These are phyloP conservation scores for Plantago coronopus DNA, from an alignment of 305 asterid genomes.

Conservation along the genomic window DNA sequence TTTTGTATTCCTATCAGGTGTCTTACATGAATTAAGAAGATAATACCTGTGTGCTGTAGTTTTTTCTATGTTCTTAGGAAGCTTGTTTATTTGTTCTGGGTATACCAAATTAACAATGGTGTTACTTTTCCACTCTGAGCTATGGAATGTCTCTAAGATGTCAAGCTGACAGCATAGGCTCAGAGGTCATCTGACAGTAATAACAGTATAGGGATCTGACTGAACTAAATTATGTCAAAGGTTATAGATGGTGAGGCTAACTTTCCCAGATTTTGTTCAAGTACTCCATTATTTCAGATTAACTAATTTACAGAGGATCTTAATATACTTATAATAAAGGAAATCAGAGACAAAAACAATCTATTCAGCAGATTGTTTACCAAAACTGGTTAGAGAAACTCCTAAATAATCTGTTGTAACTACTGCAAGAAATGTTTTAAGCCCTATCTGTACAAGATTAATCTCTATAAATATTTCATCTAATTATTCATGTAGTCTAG, in stretches of 20 bases:
- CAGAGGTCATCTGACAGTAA: not conserved
- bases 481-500: not conserved
- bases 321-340: not conserved
- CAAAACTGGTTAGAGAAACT: constrained; percentile 4
- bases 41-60: too few relatives aligned
- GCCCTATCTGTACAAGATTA: constrained; percentile 1
- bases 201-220: not conserved
- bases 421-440: not conserved
- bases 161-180: not conserved
- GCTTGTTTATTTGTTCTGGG: too few relatives aligned
- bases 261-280: not conserved
- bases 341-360: not conserved
- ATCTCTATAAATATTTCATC: constrained; percentile 5
- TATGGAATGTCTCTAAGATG: not conserved
- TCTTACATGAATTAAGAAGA: too few relatives aligned
- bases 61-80: too few relatives aligned
- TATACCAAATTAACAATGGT: not conserved
- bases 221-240: not conserved
- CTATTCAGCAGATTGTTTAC: not conserved
- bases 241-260: not conserved
- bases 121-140: not conserved
- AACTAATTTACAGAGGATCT: not conserved
- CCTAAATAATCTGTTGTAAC: not conserved
- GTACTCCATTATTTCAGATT: not conserved
- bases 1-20: too few relatives aligned